Conservation (phyloP, 1,284 basidiomycete species). For the Boletus mariae region DNA sequence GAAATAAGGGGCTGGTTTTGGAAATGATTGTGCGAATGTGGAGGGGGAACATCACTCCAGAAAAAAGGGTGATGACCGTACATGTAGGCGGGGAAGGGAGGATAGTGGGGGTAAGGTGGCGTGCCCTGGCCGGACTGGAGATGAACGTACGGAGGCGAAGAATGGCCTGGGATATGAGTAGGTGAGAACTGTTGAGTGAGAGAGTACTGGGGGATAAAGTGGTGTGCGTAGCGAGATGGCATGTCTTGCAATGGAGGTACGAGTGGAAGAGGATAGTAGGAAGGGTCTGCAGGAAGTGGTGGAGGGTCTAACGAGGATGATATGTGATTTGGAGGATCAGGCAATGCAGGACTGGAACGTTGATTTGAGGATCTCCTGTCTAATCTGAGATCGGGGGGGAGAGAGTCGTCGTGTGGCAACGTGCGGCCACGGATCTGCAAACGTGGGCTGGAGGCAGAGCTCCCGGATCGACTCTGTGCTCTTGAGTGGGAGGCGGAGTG, state of each 20-base stretch:
- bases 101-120: conserved; percentile 32
- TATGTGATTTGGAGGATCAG: conserved; percentile 15
- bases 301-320: conserved; percentile 13
- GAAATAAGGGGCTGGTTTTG: conserved; percentile 17
- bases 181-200: conserved; percentile 25
- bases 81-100: conserved; percentile 32
- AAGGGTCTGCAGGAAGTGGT: conserved; percentile 14
- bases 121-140: conserved; percentile 29
- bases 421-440: conserved; percentile 33
- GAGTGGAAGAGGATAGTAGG: conserved; percentile 15
- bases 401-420: conserved; percentile 25
- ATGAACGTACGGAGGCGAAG: conserved; percentile 27
- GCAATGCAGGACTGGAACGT: conserved; percentile 20
- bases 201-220: conserved; percentile 20
- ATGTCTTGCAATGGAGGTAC: conserved; percentile 25
- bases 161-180: conserved; percentile 24
- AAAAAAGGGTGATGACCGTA: conserved; percentile 25
- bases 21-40: conserved; percentile 17
- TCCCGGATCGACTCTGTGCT: conserved; percentile 40
- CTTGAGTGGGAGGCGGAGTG: conserved; percentile 38
- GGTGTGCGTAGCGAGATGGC: conserved; percentile 19
- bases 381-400: conserved; percentile 24
- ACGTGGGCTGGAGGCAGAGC: conserved; percentile 42
- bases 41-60: conserved; percentile 22
- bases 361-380: conserved; percentile 15